phyloP scores from a whole-genome alignment of 1,139 yeast species.

The Diutina neorugosa region DNA sequence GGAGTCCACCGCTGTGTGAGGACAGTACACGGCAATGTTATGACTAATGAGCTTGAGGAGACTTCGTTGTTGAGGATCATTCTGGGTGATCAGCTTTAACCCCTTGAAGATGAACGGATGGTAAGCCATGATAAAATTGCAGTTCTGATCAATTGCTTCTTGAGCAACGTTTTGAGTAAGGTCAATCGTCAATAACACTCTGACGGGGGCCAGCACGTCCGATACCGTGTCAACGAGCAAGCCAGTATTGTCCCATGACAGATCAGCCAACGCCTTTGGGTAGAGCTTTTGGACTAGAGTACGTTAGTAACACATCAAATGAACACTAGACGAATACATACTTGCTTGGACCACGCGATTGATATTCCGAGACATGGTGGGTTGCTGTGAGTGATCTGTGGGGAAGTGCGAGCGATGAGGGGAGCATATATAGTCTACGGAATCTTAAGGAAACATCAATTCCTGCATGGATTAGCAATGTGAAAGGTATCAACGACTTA shows the following conservation, averaged over 20 bases:
- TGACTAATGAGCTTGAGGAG: constrained; percentile 59
- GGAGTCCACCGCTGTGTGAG: constrained; percentile 95
- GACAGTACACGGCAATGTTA: constrained; percentile 80
- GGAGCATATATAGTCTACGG: too few relatives aligned
- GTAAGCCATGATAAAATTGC: constrained; percentile 64
- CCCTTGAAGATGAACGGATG: constrained; percentile 94
- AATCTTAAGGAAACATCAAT: too few relatives aligned
- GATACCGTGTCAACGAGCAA: constrained; percentile 53
- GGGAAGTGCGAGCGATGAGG: neutral
- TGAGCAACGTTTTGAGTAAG: constrained; percentile 73
- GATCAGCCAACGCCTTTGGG: constrained; percentile 69
- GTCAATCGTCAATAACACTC: constrained; percentile 68
- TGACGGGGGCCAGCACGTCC: constrained; percentile 36
- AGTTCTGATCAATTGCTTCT: constrained; percentile 54
- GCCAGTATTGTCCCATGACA: constrained; percentile 91
- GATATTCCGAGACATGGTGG: neutral
- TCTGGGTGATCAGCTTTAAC: constrained; percentile 56
- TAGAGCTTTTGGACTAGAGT: constrained; percentile 45
- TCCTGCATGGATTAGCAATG: too few relatives aligned
- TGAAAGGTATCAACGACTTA: too few relatives aligned
- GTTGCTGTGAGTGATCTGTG: neutral
- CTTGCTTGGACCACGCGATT: constrained; percentile 3
- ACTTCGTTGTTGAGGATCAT: constrained; percentile 74
- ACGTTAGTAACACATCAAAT: neutral
- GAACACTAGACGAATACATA: neutral